Base-by-base conservation (phyloP, 1,284 basidiomycete species). In the Singerocomus rubriflavus region DNA sequence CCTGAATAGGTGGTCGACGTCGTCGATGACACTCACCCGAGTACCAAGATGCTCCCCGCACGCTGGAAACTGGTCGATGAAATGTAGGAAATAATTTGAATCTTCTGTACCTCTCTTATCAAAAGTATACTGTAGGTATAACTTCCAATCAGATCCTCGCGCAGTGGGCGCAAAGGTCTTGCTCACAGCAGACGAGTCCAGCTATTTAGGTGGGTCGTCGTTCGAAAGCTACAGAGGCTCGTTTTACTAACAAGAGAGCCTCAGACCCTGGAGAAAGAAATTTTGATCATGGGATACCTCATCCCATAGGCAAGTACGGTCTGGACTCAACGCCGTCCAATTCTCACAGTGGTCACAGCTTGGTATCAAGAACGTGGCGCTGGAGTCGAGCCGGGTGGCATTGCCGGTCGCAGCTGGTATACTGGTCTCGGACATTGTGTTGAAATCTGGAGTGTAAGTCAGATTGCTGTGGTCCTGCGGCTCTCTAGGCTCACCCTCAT, bases 121-220 rank as follows among this genome's bases (percentile, higher is more conserved):
- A n/a, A 4, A 32, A 21, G 16, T 12, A 26, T 21, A 21, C 21
- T 21, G 21, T 39, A 80, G 78, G 71, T 88, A 88, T 64, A 78
- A 84, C 61, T 86, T 84, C 69, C 74, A 79, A 57, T 81, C 78
- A 4, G 81, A 88, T 61, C 85, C 85, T 6, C 73, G 85, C 27
- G 65, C 63, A 74, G 51, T 70, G 5, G 81, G 81, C 8, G 82
- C 80, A 11, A 68, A 73, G 7, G 73, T 86, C 6, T 53, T 84
- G 1, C 65, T 86, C 7, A 75, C 76, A 0, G 83, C 82, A 0
- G 67, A 66, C 30, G 66, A 69, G 29, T 56, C 56, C 38, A 70
- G 60, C 25, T 66, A 70, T 47, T 44, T 42, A 16, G 68, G 67
- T 62, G 51, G 53, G 48, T 29, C n/a, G 13, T 42, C 12, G n/a